These are phyloP conservation scores for Fusarium subglutinans DNA, from an alignment of 2,329 filamentous ascomycete species.

Conservation along the genomic window DNA sequence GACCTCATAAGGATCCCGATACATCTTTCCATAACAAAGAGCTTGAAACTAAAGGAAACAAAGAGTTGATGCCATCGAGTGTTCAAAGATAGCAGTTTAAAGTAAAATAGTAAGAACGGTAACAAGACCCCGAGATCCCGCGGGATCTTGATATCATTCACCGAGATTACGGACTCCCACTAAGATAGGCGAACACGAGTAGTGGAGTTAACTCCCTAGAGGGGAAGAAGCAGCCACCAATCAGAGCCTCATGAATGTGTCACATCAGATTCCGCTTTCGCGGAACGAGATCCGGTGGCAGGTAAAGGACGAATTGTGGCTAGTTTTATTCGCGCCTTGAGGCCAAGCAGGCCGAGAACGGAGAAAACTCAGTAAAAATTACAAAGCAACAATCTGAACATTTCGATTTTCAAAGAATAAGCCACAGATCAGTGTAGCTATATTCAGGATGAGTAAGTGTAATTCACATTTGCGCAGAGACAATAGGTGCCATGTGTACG, in stretches of 20 bases:
- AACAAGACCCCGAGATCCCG: not conserved
- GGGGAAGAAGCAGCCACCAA: not conserved
- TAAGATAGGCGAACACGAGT: not conserved
- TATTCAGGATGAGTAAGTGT: rapidly evolving
- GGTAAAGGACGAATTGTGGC: not conserved
- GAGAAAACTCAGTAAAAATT: not conserved
- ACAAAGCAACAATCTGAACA: not conserved
- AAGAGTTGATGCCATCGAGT: rapidly evolving
- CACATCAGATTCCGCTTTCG: not conserved
- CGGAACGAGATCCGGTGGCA: not conserved
- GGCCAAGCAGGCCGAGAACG: not conserved
- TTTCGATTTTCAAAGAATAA: rapidly evolving
- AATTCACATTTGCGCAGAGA: rapidly evolving
- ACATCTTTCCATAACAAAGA: rapidly evolving
- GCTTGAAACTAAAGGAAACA: too few species aligned
- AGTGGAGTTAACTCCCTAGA: rapidly evolving
- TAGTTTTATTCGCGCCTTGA: not conserved
- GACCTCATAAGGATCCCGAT: rapidly evolving
- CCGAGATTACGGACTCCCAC: not conserved
- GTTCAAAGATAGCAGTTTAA: rapidly evolving
- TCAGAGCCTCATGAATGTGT: rapidly evolving
- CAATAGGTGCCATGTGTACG: not conserved
- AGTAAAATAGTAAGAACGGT: rapidly evolving
- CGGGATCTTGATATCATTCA: not conserved
- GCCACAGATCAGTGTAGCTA: rapidly evolving